phyloP scores from a whole-genome alignment of 208 protist species.

The Tetramitus jugosus region DNA sequence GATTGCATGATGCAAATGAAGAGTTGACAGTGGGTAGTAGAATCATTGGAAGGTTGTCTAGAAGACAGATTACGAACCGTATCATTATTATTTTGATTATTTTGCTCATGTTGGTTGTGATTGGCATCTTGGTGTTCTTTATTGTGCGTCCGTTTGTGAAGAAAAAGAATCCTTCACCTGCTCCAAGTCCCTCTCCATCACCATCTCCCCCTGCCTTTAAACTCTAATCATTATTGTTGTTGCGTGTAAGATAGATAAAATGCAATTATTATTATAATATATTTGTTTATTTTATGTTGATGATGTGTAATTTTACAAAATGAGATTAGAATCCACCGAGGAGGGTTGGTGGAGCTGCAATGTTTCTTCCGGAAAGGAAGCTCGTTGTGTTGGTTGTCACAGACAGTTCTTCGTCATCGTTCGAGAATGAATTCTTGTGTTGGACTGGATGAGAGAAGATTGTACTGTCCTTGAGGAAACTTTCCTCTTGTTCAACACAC shows the following conservation, averaged over 20 bases:
- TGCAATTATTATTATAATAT: too few relatives aligned
- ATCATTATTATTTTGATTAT: not conserved
- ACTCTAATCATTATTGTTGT: too few relatives aligned
- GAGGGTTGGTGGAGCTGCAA: too few relatives aligned
- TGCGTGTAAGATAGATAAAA: too few relatives aligned
- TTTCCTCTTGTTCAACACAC: slow-evolving; percentile 35
- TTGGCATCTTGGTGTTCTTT: slow-evolving; percentile 15
- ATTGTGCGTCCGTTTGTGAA: not conserved
- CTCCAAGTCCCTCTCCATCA: not conserved
- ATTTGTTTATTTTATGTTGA: too few relatives aligned
- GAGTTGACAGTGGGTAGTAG: slow-evolving; percentile 1
- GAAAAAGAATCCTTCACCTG: not conserved
- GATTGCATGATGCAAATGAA: not conserved
- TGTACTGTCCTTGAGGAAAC: slow-evolving; percentile 34
- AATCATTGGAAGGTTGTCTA: slow-evolving; percentile 8
- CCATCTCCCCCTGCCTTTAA: too few relatives aligned
- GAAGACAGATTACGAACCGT: slow-evolving; percentile 4
- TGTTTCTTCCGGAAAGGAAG: too few relatives aligned
- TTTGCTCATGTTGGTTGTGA: not conserved
- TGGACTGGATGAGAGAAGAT: slow-evolving; percentile 39
- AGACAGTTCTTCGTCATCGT: too few relatives aligned
- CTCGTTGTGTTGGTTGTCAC: too few relatives aligned
- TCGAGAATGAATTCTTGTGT: too few relatives aligned
- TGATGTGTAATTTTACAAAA: too few relatives aligned
- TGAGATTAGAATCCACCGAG: too few relatives aligned